Conservation (phyloP, 768 basidiomycete species). For the Leccinum variicolor region DNA sequence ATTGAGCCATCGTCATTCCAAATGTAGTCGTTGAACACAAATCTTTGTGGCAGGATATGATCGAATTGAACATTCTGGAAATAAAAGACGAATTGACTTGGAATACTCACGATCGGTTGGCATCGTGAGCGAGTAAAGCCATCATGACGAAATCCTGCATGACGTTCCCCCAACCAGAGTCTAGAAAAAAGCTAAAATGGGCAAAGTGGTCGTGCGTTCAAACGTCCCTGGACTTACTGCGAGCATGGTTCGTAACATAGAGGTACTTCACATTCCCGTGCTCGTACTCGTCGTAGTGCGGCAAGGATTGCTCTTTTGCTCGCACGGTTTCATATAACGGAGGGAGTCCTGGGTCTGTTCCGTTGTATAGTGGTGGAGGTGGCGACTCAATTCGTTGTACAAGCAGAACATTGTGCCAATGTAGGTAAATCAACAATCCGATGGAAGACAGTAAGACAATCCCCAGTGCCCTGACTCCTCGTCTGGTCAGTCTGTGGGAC, state of each 20-base stretch:
- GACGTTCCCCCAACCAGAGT: slow-evolving; percentile 39
- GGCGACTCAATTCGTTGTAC: neutral
- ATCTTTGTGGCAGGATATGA: slow-evolving; percentile 21
- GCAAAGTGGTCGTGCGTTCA: neutral
- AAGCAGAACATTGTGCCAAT: slow-evolving; percentile 2
- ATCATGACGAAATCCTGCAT: slow-evolving; percentile 41
- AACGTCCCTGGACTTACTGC: slow-evolving; percentile 21
- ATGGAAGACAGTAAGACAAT: slow-evolving; percentile 7
- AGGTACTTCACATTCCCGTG: slow-evolving; percentile 39
- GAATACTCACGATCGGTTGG: slow-evolving; percentile 34
- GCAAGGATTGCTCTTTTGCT: slow-evolving; percentile 36
- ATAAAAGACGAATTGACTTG: neutral
- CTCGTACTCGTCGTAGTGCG: slow-evolving; percentile 40
- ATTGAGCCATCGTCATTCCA: slow-evolving; percentile 36
- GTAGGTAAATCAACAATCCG: slow-evolving; percentile 13
- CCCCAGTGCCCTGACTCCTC: slow-evolving; percentile 17
- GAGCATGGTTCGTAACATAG: slow-evolving; percentile 45
- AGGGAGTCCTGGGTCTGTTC: slow-evolving; percentile 22
- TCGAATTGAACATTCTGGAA: slow-evolving; percentile 1
- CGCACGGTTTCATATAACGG: slow-evolving; percentile 41
- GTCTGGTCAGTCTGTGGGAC: slow-evolving; percentile 22
- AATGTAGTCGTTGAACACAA: slow-evolving; percentile 43
- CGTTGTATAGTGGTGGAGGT: neutral
- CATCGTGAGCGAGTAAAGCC: slow-evolving; percentile 32
- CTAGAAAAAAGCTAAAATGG: slow-evolving; percentile 16